A percentile compares a stretch with the other conserved stretches of the same genome.
Conservation (phyloP, 2,329 filamentous ascomycete species). For the Fusarium sp. region DNA sequence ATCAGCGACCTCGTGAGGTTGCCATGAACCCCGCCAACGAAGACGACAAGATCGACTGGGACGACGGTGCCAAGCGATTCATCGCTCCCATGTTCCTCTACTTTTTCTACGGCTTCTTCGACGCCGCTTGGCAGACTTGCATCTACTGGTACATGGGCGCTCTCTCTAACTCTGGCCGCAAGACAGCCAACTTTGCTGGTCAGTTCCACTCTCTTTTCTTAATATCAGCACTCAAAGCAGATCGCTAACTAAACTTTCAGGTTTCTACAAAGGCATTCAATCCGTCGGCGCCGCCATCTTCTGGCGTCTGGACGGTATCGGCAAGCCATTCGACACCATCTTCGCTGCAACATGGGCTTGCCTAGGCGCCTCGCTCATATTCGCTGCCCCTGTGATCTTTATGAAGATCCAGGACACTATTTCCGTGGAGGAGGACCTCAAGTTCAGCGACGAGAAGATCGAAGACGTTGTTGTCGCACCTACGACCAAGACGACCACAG, state of each 20-base stretch:
- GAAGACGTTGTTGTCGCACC: slow-evolving; percentile 68
- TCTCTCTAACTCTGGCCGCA: slow-evolving; percentile 89
- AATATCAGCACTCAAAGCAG: neutral
- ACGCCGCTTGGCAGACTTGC: slow-evolving; percentile 71
- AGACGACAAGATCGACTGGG: slow-evolving; percentile 57
- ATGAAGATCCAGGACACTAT: slow-evolving; percentile 82
- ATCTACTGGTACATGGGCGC: slow-evolving; percentile 79
- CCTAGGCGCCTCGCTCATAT: slow-evolving; percentile 75
- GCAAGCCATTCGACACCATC: slow-evolving; percentile 72
- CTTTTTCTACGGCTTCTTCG: slow-evolving; percentile 77
- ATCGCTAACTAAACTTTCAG: slow-evolving; percentile 55
- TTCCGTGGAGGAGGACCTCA: slow-evolving; percentile 81
- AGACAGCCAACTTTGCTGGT: slow-evolving; percentile 82
- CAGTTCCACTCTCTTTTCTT: slow-evolving; percentile 7
- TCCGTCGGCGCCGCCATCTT: slow-evolving; percentile 48
- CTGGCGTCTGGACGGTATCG: slow-evolving; percentile 46
- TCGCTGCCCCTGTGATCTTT: slow-evolving; percentile 83
- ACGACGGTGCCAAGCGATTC: slow-evolving; percentile 60
- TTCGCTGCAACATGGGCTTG: slow-evolving; percentile 80
- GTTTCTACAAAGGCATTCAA: slow-evolving; percentile 75
- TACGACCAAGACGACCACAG: slow-evolving; percentile 28
- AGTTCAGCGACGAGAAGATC: slow-evolving; percentile 85
- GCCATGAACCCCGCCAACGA: slow-evolving; percentile 55
- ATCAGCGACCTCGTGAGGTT: slow-evolving; percentile 59
- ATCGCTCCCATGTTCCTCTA: slow-evolving; percentile 75